Percentiles rank a stretch among this genome's conserved stretches.
Conservation (phyloP, 2,329 filamentous ascomycete species). For the Gaeumannomyces sp. region DNA sequence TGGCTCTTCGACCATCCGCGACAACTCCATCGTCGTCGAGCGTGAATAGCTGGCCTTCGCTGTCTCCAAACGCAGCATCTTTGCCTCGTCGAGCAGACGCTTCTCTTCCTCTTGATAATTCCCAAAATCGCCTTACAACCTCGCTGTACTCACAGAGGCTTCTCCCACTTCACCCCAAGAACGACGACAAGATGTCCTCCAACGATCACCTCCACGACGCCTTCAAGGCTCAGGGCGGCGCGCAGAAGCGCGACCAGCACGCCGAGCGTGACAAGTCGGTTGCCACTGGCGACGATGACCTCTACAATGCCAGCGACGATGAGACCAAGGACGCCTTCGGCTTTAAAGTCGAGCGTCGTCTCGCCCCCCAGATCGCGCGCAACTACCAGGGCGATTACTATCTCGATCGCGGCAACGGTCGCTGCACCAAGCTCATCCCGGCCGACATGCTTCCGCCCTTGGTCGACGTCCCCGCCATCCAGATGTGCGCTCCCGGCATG, state of each 20-base stretch:
- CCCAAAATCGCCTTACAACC: neutral
- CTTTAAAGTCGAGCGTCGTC: too few species aligned
- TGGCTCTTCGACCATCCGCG: neutral
- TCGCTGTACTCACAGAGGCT: neutral
- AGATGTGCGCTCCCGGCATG: slow-evolving; percentile 36
- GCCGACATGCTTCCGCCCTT: slow-evolving; percentile 45
- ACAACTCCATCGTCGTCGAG: neutral
- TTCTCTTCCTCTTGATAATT: neutral
- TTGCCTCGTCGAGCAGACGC: neutral
- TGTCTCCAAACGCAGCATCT: neutral
- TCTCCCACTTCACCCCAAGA: neutral
- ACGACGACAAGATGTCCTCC: neutral
- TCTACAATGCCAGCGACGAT: neutral
- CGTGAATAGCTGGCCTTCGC: neutral
- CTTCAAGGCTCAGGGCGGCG: neutral
- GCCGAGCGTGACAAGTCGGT: too few species aligned
- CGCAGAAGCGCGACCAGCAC: too few species aligned
- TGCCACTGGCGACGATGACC: too few species aligned
- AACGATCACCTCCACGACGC: neutral
- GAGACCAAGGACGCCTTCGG: neutral
- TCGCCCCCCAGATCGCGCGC: neutral
- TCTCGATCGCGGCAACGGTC: slow-evolving; percentile 46
- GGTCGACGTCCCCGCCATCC: slow-evolving; percentile 35
- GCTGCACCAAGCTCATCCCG: slow-evolving; percentile 47
- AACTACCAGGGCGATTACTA: slow-evolving; percentile 35